Evolutionary conservation across 495 filamentous ascomycete species (phyloP).

Genomic region (Penicillium coprophilum): DNA sequence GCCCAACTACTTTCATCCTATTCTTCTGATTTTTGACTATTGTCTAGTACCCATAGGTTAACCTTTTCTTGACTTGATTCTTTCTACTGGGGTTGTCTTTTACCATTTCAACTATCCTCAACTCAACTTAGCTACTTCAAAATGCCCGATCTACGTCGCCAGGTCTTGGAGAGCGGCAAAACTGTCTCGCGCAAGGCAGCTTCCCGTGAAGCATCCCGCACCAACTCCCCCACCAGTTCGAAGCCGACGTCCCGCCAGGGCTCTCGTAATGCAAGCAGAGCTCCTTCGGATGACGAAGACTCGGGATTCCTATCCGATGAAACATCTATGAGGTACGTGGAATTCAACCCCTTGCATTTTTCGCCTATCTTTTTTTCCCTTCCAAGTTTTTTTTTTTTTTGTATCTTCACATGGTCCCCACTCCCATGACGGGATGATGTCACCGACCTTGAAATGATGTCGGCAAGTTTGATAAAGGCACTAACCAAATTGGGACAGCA

Average conservation of each 20-base stretch:
- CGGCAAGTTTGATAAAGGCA: conserved; percentile 7
- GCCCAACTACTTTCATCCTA: conserved; percentile 6
- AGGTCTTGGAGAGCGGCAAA: conserved; percentile 80
- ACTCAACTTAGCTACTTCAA: conserved; percentile 19
- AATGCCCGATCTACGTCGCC: conserved; percentile 67
- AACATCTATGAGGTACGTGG: conserved; percentile 64
- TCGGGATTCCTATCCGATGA: conserved; percentile 62
- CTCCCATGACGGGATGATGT: conserved; percentile 42
- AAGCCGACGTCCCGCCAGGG: conserved; percentile 61
- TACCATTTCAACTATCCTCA: no score
- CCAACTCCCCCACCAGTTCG: conserved; percentile 62
- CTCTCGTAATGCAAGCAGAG: conserved; percentile 55
- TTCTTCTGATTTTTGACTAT: conserved; percentile 20
- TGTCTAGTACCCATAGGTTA: conserved; percentile 35
- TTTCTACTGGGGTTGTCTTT: background rate
- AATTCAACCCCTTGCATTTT: conserved; percentile 2
- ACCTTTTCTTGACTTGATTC: conserved; percentile 5
- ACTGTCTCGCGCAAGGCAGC: conserved; percentile 89
- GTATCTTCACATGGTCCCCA: conserved; percentile 23
- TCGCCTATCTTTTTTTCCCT: conserved; percentile 14
- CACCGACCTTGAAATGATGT: conserved; percentile 24
- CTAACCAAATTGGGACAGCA: conserved; percentile 24
- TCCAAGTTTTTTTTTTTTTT: conserved; percentile 9
- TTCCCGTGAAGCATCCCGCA: conserved; percentile 64
- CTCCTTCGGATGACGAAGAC: conserved; percentile 78